Evolutionary conservation across 495 filamentous ascomycete species (phyloP).

Genomic region (Penicillium arizonense): DNA sequence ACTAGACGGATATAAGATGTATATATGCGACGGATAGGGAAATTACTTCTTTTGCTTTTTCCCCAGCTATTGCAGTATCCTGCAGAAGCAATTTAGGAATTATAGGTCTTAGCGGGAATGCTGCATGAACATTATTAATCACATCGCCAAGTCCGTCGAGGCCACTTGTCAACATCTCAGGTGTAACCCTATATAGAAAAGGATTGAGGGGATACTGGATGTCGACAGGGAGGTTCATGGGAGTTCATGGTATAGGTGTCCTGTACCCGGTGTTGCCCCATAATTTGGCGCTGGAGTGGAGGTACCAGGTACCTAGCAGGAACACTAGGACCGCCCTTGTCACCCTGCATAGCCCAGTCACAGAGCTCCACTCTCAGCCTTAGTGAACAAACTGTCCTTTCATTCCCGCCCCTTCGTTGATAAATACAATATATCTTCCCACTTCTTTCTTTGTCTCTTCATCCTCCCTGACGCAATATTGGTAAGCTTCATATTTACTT

Average conservation of each 20-base stretch:
- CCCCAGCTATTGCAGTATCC: background rate
- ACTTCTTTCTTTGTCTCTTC: conserved; percentile 7
- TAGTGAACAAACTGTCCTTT: conserved; percentile 53
- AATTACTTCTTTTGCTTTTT: background rate
- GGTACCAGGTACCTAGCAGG: conserved; percentile 1
- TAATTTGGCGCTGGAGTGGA: background rate
- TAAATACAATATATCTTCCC: conserved; percentile 20
- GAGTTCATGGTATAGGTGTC: background rate
- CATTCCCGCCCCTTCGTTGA: conserved; percentile 17
- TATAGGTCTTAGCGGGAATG: background rate
- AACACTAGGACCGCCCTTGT: background rate
- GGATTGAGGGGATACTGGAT: background rate
- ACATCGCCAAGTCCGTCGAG: background rate
- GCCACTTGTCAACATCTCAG: conserved; percentile 6
- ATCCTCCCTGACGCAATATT: conserved; percentile 8
- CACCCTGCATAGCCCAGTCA: conserved; percentile 27
- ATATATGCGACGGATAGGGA: background rate
- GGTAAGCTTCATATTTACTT: conserved; percentile 5
- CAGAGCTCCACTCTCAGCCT: conserved; percentile 24
- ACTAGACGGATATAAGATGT: background rate
- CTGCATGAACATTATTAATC: background rate
- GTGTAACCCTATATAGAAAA: background rate
- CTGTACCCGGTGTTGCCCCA: background rate
- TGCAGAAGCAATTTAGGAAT: background rate
- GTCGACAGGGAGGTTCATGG: background rate